Conservation (phyloP, 2,329 filamentous ascomycete genomes). For the Fusarium pseudoanthophilum region DNA sequence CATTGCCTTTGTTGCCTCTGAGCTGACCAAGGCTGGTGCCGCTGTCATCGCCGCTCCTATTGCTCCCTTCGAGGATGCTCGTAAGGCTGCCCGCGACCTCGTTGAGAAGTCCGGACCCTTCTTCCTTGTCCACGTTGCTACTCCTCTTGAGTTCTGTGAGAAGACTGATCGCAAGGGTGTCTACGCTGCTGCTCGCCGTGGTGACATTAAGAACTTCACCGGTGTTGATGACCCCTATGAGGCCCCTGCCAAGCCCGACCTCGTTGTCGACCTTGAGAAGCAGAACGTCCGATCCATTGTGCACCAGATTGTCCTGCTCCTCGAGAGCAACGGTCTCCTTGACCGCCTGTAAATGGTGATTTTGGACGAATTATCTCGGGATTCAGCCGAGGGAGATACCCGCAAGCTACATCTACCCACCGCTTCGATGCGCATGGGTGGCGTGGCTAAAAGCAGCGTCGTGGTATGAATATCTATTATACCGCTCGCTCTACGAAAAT, state of each 20-base stretch:
- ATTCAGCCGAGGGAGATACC: slow-evolving; percentile 35
- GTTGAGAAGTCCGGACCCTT: slow-evolving; percentile 91
- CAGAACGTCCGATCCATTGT: slow-evolving; percentile 92
- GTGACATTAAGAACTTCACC: slow-evolving; percentile 98
- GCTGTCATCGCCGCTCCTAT: slow-evolving; percentile 98
- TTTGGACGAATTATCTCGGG: slow-evolving; percentile 14
- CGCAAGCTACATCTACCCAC: slow-evolving; percentile 21
- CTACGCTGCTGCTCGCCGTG: slow-evolving; percentile 83
- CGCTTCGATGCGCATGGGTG: slow-evolving; percentile 6
- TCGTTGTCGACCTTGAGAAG: slow-evolving; percentile 86
- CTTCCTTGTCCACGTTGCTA: slow-evolving; percentile 95
- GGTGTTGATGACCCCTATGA: slow-evolving; percentile 99
- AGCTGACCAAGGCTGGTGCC: slow-evolving; percentile 91
- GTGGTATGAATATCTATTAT: slow-evolving; percentile 1
- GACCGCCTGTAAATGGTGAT: slow-evolving; percentile 67
- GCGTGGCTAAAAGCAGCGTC: slow-evolving; percentile 11
- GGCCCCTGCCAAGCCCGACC: slow-evolving; percentile 79
- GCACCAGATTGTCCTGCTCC: slow-evolving; percentile 92
- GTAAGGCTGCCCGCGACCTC: slow-evolving; percentile 81
- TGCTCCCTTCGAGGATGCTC: slow-evolving; percentile 85
- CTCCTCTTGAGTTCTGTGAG: slow-evolving; percentile 90
- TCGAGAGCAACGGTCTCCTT: slow-evolving; percentile 89
- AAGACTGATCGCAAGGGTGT: slow-evolving; percentile 94
- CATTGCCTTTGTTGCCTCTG: slow-evolving; percentile 94
- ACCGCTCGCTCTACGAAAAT: slow-evolving; percentile 25